Evolutionary conservation across 2,329 filamentous ascomycete genomes (phyloP), one percentile per base, ranked within the genome.

Genomic region (Trichophyton rubrum): DNA sequence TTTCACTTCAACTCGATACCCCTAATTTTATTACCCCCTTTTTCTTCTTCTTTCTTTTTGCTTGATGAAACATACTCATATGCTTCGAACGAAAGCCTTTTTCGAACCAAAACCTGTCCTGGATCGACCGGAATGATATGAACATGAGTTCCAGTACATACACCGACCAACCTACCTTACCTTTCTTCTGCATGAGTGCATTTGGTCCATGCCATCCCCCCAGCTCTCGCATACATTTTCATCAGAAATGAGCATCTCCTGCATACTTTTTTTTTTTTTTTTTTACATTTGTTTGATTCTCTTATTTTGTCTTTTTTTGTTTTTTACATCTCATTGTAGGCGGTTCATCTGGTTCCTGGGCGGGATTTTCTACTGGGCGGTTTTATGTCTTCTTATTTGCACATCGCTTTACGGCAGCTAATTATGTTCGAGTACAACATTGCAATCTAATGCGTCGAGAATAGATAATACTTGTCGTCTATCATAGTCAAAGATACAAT

Each of bases 121-220:
- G 49, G 49, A 53, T 53, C 24, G 27, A 53, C 33, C 15, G 22
- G 22, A 33, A 33, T 53, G 49, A 53, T 15, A 53, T 53, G 49
- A 53, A 53, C 49, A 53, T 53, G 49, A 53, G 6, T 15, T 53
- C 27, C 49, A 53, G 49, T 53, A 53, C 49, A 30, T 53, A 53
- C 43, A 9, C 17, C 43, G n/a, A 47, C 43, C 43, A 7, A 17
- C 7, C 41, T 1, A 20, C 20, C 11, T 45, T 15, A 45, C 9
- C 11, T 38, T 38, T 38, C 11, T 38, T 38, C 8, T 38, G 11
- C 43, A 20, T 24, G 20, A 3, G 9, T 47, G 43, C 43, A 47
- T 47, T 9, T 47, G 41, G 15, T 45, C 7, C 17, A 45, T 51
- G 27, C 1, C 49, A 6, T 6, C 49, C 22, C 13, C 22, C 27